Conservation (phyloP, 2,329 filamentous ascomycete genomes). For the Lasiodiplodia hormozganensis region DNA sequence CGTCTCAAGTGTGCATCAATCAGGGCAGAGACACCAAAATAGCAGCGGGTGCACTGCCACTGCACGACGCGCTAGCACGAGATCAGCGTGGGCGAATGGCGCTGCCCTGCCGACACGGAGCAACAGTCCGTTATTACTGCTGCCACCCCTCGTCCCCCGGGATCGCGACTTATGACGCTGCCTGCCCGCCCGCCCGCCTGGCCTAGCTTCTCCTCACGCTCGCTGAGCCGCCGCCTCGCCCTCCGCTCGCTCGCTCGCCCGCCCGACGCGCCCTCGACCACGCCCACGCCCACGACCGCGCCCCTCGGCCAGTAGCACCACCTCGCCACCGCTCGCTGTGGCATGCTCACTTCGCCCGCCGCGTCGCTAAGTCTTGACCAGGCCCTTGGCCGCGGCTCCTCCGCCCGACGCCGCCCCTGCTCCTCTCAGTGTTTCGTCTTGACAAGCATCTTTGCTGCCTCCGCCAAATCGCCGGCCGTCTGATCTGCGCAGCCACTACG, state of each 20-base stretch:
- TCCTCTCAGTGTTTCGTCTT: constrained; percentile 22
- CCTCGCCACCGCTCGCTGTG: constrained; percentile 5
- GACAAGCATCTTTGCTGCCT: constrained; percentile 28
- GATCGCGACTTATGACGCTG: constrained; percentile 17
- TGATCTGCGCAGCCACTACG: constrained; percentile 27
- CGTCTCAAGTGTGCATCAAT: constrained; percentile 26
- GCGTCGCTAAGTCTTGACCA: constrained; percentile 3
- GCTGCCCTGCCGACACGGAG: constrained; percentile 18
- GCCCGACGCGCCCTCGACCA: constrained; percentile 6
- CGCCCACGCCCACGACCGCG: not conserved
- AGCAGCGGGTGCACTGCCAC: constrained; percentile 24
- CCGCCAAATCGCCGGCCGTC: constrained; percentile 20
- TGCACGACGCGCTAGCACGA: constrained; percentile 22
- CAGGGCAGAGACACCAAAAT: constrained; percentile 23
- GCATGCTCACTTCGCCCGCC: constrained; percentile 16
- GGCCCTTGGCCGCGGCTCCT: constrained; percentile 6
- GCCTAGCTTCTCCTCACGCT: constrained; percentile 12
- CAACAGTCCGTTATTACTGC: constrained; percentile 10
- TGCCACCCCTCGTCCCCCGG: constrained; percentile 23
- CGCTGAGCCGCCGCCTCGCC: constrained; percentile 5
- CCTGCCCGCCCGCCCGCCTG: constrained; percentile 5
- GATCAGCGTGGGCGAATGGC: constrained; percentile 24
- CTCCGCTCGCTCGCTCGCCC: constrained; percentile 16
- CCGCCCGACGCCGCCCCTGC: constrained; percentile 19
- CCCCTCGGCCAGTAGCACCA: not conserved